A percentile compares a stretch with the other conserved stretches of the same genome.
Conservation (phyloP, 148 eudicot species). For the Amaranthus hypochondriacus region DNA sequence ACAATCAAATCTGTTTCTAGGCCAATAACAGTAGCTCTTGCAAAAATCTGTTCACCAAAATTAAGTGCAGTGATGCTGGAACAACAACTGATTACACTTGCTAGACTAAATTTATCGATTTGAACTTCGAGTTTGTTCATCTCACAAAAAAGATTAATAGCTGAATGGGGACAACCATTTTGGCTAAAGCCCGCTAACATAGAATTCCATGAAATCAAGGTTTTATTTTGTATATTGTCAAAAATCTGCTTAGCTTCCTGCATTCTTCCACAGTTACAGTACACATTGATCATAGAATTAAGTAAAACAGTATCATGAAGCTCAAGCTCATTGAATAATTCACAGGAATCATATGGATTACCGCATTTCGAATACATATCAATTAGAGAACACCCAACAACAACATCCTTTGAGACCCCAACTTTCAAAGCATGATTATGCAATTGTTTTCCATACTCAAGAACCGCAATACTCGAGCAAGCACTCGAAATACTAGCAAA, state of each 20-base stretch:
- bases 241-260: slow-evolving; percentile 71
- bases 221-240: slow-evolving; percentile 48
- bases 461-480: slow-evolving; percentile 42
- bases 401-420: slow-evolving; percentile 45
- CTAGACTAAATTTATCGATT: slow-evolving; percentile 58
- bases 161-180: slow-evolving; percentile 58
- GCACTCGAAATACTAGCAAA: slow-evolving; percentile 58
- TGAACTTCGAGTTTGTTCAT: slow-evolving; percentile 51
- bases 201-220: slow-evolving; percentile 87
- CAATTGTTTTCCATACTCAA: slow-evolving; percentile 49
- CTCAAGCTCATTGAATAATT: slow-evolving; percentile 59
- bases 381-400: slow-evolving; percentile 58
- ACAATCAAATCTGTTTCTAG: slow-evolving; percentile 56
- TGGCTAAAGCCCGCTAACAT: slow-evolving; percentile 75
- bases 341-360: slow-evolving; percentile 52
- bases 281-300: slow-evolving; percentile 79
- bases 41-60: slow-evolving; percentile 74
- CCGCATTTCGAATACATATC: slow-evolving; percentile 72
- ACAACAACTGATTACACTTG: slow-evolving; percentile 82
- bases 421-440: slow-evolving; percentile 53
- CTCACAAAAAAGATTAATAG: slow-evolving; percentile 50
- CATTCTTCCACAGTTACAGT: slow-evolving; percentile 62
- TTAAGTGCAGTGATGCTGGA: slow-evolving; percentile 62
- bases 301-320: slow-evolving; percentile 65
- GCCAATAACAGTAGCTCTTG: slow-evolving; percentile 57